Evolutionary conservation across 768 basidiomycete species (phyloP).

Genomic region (Kwoniella mangroviensis): DNA sequence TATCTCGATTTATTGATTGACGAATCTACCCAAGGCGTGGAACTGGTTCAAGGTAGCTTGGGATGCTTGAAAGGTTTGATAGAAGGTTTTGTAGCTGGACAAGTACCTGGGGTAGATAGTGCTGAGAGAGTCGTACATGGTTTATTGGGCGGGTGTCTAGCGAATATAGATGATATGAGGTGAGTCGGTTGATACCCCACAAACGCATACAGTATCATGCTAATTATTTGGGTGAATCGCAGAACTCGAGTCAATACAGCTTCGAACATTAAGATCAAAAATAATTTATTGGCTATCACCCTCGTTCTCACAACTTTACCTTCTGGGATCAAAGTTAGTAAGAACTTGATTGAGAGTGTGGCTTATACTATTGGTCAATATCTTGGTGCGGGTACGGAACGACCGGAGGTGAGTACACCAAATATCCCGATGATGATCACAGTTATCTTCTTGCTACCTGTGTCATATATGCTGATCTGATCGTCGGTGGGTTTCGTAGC

Average conservation of each 20-base stretch:
- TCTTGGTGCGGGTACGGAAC: slow-evolving; percentile 65
- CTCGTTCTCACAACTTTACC: slow-evolving; percentile 82
- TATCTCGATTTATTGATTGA: slow-evolving; percentile 85
- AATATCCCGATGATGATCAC: not conserved
- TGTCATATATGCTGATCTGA: not conserved
- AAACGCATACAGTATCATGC: too few relatives aligned
- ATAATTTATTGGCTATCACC: slow-evolving; percentile 83
- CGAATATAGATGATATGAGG: slow-evolving; percentile 92
- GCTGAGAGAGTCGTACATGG: slow-evolving; percentile 65
- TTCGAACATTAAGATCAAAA: slow-evolving; percentile 82
- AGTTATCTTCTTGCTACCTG: not conserved
- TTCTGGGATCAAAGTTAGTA: slow-evolving; percentile 68
- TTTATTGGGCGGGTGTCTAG: slow-evolving; percentile 79
- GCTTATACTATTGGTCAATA: slow-evolving; percentile 85
- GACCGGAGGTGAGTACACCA: slow-evolving; percentile 65
- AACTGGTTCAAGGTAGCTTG: slow-evolving; percentile 78
- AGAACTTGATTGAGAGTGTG: slow-evolving; percentile 76
- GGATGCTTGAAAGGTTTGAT: slow-evolving; percentile 78
- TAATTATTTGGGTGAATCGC: too few relatives aligned
- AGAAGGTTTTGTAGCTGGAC: slow-evolving; percentile 56
- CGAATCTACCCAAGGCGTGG: slow-evolving; percentile 72
- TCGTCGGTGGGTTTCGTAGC: slow-evolving; percentile 59
- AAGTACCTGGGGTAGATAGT: slow-evolving; percentile 58
- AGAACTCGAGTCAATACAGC: slow-evolving; percentile 81
- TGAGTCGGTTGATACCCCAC: slow-evolving; percentile 57